Percentiles rank a stretch among this genome's conserved stretches.
Evolutionary conservation across 2,329 filamentous ascomycete genomes (phyloP).

Genomic region (Pseudogymnoascus sp.): DNA sequence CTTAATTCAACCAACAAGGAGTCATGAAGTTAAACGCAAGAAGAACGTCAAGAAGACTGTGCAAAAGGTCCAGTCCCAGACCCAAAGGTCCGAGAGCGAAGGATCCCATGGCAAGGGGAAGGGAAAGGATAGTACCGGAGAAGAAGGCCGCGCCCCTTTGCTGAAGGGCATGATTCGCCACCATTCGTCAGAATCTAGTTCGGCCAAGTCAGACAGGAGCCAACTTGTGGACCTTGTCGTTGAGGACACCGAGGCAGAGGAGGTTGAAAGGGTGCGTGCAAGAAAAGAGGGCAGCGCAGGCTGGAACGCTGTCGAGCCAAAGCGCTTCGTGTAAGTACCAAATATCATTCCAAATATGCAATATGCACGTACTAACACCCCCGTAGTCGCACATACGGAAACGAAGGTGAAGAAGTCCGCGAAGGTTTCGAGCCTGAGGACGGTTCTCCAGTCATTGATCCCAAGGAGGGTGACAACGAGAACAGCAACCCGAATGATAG

Average conservation of each 20-base stretch:
- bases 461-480: slow-evolving; percentile 34
- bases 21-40: slow-evolving; percentile 27
- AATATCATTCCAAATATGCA: background rate
- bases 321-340: slow-evolving; percentile 44
- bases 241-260: slow-evolving; percentile 53
- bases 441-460: slow-evolving; percentile 32
- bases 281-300: slow-evolving; percentile 53
- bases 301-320: slow-evolving; percentile 47
- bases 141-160: slow-evolving; percentile 26
- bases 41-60: slow-evolving; percentile 32
- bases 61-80: slow-evolving; percentile 26
- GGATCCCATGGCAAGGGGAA: slow-evolving; percentile 13
- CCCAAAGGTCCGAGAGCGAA: slow-evolving; percentile 26
- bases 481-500: slow-evolving; percentile 20
- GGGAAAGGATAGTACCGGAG: slow-evolving; percentile 20
- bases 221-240: slow-evolving; percentile 61
- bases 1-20: slow-evolving; percentile 42
- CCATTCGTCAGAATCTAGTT: slow-evolving; percentile 39
- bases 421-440: slow-evolving; percentile 45
- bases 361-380: slow-evolving; percentile 4
- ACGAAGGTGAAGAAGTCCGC: slow-evolving; percentile 41
- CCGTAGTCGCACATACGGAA: slow-evolving; percentile 38
- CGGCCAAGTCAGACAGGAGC: slow-evolving; percentile 45
- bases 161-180: slow-evolving; percentile 33
- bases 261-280: slow-evolving; percentile 51